A percentile compares a stretch with the other conserved stretches of the same genome.
phyloP scores from a whole-genome alignment of 164 flowering plant genomes.

The Nymphaea colorata region DNA sequence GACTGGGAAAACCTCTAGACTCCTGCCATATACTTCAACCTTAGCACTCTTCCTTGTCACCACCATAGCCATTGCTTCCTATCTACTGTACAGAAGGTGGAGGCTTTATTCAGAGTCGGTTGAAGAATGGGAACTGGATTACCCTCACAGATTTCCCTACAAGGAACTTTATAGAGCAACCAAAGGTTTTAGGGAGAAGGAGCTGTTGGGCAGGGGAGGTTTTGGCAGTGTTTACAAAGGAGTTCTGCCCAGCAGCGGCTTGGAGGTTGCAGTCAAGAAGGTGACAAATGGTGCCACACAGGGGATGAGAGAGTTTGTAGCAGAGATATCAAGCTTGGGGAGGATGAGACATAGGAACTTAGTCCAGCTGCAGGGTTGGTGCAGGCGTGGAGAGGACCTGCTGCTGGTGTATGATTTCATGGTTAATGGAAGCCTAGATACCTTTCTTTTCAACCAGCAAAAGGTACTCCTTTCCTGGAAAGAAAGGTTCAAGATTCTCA shows the following conservation, averaged over 20 bases:
- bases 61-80: neutral
- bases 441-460: conserved; percentile 21
- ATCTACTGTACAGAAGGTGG: neutral
- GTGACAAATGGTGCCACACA: neutral
- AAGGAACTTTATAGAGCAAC: conserved; percentile 11
- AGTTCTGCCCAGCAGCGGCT: neutral
- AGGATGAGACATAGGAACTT: conserved; percentile 35
- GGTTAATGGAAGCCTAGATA: conserved; percentile 41
- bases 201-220: conserved; percentile 1
- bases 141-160: conserved; percentile 8
- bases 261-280: conserved; percentile 5
- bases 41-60: neutral
- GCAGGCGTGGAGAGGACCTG: conserved; percentile 14
- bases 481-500: conserved; percentile 21
- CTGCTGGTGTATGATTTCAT: conserved; percentile 32
- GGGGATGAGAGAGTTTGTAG: conserved; percentile 20
- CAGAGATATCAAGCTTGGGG: conserved; percentile 40
- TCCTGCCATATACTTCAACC: neutral
- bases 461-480: conserved; percentile 20
- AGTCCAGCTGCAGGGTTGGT: conserved; percentile 29
- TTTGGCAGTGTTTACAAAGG: conserved; percentile 4
- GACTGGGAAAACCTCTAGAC: neutral
- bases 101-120: neutral
- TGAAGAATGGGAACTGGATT: conserved; percentile 14
- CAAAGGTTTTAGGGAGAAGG: conserved; percentile 6